Base-by-base conservation (phyloP, 2,329 filamentous ascomycete genomes). In the Rosellinia necatrix region DNA sequence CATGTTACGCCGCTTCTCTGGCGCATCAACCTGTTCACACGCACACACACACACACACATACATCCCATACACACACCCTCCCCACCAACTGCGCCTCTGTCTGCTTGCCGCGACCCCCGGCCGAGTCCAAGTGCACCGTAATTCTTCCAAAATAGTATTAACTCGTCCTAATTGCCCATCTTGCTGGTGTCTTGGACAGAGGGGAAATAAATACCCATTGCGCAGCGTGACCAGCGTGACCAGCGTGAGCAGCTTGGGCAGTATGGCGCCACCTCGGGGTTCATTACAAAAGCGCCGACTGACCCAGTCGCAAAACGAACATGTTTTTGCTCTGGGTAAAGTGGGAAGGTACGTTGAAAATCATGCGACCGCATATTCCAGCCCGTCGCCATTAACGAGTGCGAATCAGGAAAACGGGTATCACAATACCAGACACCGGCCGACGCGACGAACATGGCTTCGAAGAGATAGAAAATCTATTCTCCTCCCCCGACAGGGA, bases 381-480 rank as follows among this genome's bases (percentile, higher is more conserved):
- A 10, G 2, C 12, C 13, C 7, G 10, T 13, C 19, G 37, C 37
- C 21, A 32, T 35, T 59, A 21, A 59, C 32, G 9, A 6, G 15
- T 9, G 30, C 19, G 4, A 17, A 27, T 38, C 64, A 97, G 93
- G 65, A 96, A 96, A 81, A 99, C 94, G 1, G 94, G 94, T 40
- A 83, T 96, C 22, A 89, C 86, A 1, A 75, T 97, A 27, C 84
- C 86, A 67, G 91, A 96, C 68, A 85, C 80, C 52, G 91, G 91
- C 49, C 79, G 87, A 58, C 89, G 91, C 75, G 93, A 97, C 75
- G 92, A 96, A 71, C 81, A 96, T 80, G 94, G 93, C 72, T 86
- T 99, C 78, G 91, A 97, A 71, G 88, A 90, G 30, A 82, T 96
- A 56, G 90, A 93, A 30, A 85, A 85, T 64, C 85, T 97, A 63